These are phyloP conservation scores for Fusarium anthophilum DNA, from an alignment of 2,329 filamentous ascomycete species.

Conservation along the genomic window DNA sequence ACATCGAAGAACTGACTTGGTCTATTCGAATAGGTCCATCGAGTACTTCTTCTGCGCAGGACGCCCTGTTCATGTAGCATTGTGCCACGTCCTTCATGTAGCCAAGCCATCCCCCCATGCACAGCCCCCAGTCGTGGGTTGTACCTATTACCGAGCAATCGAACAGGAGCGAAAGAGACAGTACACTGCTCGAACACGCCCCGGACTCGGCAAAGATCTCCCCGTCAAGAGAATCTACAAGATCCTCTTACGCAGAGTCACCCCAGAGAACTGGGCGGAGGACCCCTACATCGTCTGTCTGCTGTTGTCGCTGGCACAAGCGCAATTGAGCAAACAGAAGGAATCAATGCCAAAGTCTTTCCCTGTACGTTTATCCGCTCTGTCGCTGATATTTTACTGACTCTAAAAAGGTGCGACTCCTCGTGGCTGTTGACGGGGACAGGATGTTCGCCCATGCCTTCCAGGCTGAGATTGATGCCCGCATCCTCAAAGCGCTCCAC, in stretches of 20 bases:
- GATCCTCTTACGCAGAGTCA: background rate
- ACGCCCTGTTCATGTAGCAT: background rate
- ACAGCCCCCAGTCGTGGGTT: background rate
- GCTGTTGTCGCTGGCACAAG: background rate
- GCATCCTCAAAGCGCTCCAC: background rate
- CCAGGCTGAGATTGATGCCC: background rate
- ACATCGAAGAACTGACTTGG: background rate
- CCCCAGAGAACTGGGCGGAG: background rate
- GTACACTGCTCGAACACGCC: background rate
- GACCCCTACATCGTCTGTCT: background rate
- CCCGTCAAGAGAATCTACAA: background rate
- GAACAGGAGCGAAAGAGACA: background rate
- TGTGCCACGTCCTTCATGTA: background rate
- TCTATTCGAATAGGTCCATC: too few relatives aligned
- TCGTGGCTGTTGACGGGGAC: background rate
- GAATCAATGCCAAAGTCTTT: background rate
- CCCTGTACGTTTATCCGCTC: background rate
- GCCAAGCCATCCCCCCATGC: accelerated
- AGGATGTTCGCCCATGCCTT: background rate
- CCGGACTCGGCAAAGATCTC: accelerated
- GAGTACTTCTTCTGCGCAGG: background rate
- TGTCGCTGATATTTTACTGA: background rate
- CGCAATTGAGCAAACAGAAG: background rate
- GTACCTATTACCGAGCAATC: background rate
- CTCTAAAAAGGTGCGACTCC: background rate